Percentiles rank a stretch among this genome's conserved stretches.
These are phyloP conservation scores for Trichoderma sp. DNA, from an alignment of 2,329 filamentous ascomycete species.

Conservation along the genomic window DNA sequence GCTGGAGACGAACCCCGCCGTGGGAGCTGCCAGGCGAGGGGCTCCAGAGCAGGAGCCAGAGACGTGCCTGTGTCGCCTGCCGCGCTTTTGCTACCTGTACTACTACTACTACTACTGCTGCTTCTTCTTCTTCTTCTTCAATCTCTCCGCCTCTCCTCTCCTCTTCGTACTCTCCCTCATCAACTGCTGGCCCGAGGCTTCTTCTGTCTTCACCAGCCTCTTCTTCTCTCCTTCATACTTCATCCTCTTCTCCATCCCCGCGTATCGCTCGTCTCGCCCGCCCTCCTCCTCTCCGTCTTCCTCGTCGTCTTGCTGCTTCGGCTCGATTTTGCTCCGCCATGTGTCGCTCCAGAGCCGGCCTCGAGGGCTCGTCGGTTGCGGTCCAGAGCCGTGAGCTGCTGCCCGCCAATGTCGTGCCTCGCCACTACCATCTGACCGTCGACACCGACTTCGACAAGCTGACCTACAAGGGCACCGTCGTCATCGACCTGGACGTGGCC, in stretches of 20 bases:
- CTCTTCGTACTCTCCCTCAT: not conserved
- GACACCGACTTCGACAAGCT: slow-evolving; percentile 89
- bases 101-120: not conserved
- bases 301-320: slow-evolving; percentile 6
- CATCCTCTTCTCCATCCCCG: not conserved
- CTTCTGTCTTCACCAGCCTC: not conserved
- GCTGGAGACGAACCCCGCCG: slow-evolving; percentile 10
- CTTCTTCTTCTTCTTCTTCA: not conserved
- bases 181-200: not conserved
- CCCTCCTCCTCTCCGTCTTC: not conserved
- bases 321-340: slow-evolving; percentile 23
- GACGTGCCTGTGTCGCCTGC: slow-evolving; percentile 7
- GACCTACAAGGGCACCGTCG: slow-evolving; percentile 80
- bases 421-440: slow-evolving; percentile 86
- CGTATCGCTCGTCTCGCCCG: not conserved
- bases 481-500: slow-evolving; percentile 83
- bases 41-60: not conserved
- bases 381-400: slow-evolving; percentile 70
- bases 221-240: not conserved
- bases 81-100: not conserved
- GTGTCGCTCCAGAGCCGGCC: slow-evolving; percentile 25
- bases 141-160: not conserved
- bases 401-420: slow-evolving; percentile 87
- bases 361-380: slow-evolving; percentile 24
- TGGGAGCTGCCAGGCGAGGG: not conserved